Conservation (phyloP, 257 asterid genomes). For the Petrea volubilis region DNA sequence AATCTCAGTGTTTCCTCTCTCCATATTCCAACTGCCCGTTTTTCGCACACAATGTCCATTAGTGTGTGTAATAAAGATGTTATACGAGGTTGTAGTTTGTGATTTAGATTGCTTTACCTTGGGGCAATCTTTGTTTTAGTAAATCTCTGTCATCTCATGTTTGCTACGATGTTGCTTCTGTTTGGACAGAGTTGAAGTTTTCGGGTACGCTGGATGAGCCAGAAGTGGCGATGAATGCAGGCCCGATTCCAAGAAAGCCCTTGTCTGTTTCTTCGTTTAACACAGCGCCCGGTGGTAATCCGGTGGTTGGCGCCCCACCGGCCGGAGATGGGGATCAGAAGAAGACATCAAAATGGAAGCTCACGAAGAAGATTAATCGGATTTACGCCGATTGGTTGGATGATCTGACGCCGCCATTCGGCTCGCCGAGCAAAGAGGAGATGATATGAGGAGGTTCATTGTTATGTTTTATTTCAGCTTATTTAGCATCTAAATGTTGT, state of each 20-base stretch:
- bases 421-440: slow-evolving; percentile 33
- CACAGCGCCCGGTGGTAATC: slow-evolving; percentile 14
- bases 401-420: slow-evolving; percentile 47
- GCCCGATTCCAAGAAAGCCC: slow-evolving; percentile 35
- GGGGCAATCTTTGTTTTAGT: neutral
- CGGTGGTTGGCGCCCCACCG: slow-evolving; percentile 27
- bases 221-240: slow-evolving; percentile 23
- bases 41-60: too few relatives aligned
- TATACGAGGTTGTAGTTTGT: too few relatives aligned
- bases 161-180: neutral
- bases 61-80: too few relatives aligned
- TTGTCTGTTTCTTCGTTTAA: slow-evolving; percentile 16
- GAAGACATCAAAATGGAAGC: slow-evolving; percentile 52
- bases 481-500: too few relatives aligned
- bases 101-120: too few relatives aligned
- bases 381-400: slow-evolving; percentile 83
- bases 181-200: slow-evolving; percentile 45
- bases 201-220: slow-evolving; percentile 36
- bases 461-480: too few relatives aligned
- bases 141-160: neutral
- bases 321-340: slow-evolving; percentile 34
- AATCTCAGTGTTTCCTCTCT: too few relatives aligned
- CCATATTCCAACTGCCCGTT: too few relatives aligned
- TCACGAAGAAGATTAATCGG: slow-evolving; percentile 52
- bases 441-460: too few relatives aligned